Percentiles rank a stretch among this genome's conserved stretches.
Evolutionary conservation across 1,284 basidiomycete species (phyloP).

Genomic region (Calocybe gambosa): DNA sequence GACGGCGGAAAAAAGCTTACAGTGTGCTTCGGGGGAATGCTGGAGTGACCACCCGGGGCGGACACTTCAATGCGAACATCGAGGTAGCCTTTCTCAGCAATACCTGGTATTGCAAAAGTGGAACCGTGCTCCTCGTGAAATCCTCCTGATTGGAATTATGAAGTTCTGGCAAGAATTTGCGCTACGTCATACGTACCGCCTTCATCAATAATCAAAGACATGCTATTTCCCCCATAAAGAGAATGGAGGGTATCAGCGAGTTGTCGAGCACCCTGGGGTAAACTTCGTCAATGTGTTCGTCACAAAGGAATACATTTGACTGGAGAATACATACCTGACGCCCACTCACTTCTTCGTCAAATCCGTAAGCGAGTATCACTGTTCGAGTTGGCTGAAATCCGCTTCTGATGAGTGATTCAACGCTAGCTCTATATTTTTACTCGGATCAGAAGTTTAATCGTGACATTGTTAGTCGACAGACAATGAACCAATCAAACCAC

Average conservation of each 20-base stretch:
- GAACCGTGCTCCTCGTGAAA: constrained; percentile 33
- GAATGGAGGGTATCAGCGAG: constrained; percentile 43
- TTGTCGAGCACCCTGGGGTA: constrained; percentile 54
- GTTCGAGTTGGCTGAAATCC: constrained; percentile 53
- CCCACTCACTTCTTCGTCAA: constrained; percentile 69
- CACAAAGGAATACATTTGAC: constrained; percentile 1
- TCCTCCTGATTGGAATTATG: constrained; percentile 25
- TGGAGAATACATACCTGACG: constrained; percentile 27
- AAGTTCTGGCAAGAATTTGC: neutral
- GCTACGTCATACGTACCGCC: constrained; percentile 33
- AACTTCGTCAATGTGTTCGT: too few species aligned
- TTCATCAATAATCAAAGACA: constrained; percentile 60
- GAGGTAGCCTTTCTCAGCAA: constrained; percentile 65
- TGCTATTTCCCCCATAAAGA: constrained; percentile 52
- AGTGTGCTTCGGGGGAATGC: constrained; percentile 55
- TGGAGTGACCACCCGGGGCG: constrained; percentile 60
- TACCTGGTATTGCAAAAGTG: constrained; percentile 48
- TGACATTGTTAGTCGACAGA: constrained; percentile 16
- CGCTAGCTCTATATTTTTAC: constrained; percentile 30
- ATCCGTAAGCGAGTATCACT: constrained; percentile 65
- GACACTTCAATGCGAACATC: constrained; percentile 51
- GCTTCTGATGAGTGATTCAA: constrained; percentile 51
- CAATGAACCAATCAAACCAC: constrained; percentile 49
- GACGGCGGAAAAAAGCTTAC: constrained; percentile 21
- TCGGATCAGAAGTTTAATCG: constrained; percentile 1